phyloP scores from a whole-genome alignment of 2,329 filamentous ascomycete species.

The Paraphaeosphaeria minitans region DNA sequence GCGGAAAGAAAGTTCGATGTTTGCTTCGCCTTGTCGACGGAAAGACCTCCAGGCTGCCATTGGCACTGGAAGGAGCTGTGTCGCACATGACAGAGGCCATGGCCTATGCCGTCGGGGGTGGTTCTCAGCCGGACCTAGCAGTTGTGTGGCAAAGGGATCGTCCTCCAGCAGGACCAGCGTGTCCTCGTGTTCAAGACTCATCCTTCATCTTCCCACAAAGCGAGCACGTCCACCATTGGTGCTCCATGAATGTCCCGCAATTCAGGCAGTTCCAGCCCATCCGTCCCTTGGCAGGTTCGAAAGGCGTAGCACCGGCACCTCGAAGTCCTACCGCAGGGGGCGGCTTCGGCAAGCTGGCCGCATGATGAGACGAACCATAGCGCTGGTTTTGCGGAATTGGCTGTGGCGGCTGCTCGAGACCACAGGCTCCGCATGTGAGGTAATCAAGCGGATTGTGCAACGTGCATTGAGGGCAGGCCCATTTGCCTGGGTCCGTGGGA shows the following conservation, averaged over 20 bases:
- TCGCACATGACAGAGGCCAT: background rate
- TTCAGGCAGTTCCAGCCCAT: constrained; percentile 64
- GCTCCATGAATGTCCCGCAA: constrained; percentile 68
- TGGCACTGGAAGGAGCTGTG: background rate
- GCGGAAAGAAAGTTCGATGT: too few relatives aligned
- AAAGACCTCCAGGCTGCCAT: background rate
- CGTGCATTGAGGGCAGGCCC: constrained; percentile 67
- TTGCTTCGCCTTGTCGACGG: background rate
- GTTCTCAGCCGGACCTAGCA: background rate
- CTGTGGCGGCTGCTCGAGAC: constrained; percentile 58
- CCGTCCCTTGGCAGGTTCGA: constrained; percentile 53
- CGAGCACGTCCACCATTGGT: constrained; percentile 68
- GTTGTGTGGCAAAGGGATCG: background rate
- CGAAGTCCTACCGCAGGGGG: constrained; percentile 36
- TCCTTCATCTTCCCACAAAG: constrained; percentile 64
- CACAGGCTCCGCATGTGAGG: constrained; percentile 66
- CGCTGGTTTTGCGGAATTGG: constrained; percentile 41
- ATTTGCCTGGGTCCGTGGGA: constrained; percentile 49
- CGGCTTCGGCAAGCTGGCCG: constrained; percentile 36
- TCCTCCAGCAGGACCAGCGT: background rate
- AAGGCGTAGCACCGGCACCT: constrained; percentile 42
- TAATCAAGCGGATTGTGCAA: constrained; percentile 65
- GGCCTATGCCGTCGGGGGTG: background rate
- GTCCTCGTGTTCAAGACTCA: constrained; percentile 26
- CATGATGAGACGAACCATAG: constrained; percentile 29